These are phyloP conservation scores for Daldinia decipiens DNA, from an alignment of 495 filamentous ascomycete genomes.

Conservation along the genomic window DNA sequence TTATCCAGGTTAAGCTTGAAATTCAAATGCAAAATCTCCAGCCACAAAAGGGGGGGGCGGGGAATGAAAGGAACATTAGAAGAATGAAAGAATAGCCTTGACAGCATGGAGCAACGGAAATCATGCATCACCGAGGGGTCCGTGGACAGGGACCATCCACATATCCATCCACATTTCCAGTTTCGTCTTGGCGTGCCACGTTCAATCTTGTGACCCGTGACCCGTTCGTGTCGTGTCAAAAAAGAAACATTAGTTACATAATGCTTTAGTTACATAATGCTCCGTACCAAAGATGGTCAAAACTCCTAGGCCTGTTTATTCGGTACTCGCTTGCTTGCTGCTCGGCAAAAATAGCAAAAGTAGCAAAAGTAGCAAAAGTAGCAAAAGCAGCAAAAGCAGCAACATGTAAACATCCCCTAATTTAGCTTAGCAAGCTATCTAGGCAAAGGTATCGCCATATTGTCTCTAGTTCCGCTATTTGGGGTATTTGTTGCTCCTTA, in stretches of 20 bases:
- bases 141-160: conserved; percentile 32
- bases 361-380: conserved; percentile 38
- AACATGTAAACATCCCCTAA: conserved; percentile 24
- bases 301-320: conserved; percentile 10
- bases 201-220: conserved; percentile 42
- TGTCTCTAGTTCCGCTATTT: conserved; percentile 9
- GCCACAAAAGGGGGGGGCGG: conserved; percentile 43
- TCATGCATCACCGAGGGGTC: conserved; percentile 32
- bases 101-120: conserved; percentile 1
- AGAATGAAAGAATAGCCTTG: conserved; percentile 39
- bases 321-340: neutral
- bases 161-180: conserved; percentile 39
- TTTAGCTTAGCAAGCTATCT: conserved; percentile 25
- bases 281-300: conserved; percentile 22
- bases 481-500: conserved; percentile 10
- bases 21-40: conserved; percentile 31
- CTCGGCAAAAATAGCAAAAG: conserved; percentile 27
- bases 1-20: conserved; percentile 14
- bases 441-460: conserved; percentile 1
- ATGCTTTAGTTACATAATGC: conserved; percentile 1
- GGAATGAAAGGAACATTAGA: conserved; percentile 33
- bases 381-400: conserved; percentile 34
- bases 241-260: conserved; percentile 23
- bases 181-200: conserved; percentile 44
- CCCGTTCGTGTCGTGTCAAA: conserved; percentile 40